A percentile compares a stretch with the other conserved stretches of the same genome.
Evolutionary conservation across 768 basidiomycete genomes (phyloP).

Genomic region (Leccinum boreale): DNA sequence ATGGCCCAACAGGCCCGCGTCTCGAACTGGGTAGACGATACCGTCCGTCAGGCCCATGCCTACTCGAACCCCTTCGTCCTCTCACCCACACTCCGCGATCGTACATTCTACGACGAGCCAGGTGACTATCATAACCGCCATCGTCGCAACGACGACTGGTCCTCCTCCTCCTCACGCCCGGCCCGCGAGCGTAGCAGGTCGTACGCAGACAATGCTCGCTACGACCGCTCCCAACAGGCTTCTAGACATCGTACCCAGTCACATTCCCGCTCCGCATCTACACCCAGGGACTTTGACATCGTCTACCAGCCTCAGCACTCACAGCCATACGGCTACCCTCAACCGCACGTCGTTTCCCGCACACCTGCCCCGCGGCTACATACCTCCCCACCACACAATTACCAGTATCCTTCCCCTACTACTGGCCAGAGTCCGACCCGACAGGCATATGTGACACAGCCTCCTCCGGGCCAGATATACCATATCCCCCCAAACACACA

Average conservation of each 20-base stretch:
- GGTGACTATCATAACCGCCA: neutral
- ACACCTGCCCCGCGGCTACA: slow-evolving; percentile 15
- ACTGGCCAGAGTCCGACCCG: slow-evolving; percentile 13
- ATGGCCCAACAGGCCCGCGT: slow-evolving; percentile 47
- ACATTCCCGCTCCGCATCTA: slow-evolving; percentile 21
- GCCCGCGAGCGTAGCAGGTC: slow-evolving; percentile 24
- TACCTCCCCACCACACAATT: slow-evolving; percentile 16
- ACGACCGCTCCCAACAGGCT: slow-evolving; percentile 15
- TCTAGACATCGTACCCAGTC: slow-evolving; percentile 25
- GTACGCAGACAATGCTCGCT: slow-evolving; percentile 18
- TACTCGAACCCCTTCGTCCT: slow-evolving; percentile 29
- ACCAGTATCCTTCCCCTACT: slow-evolving; percentile 16
- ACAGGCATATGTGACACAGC: slow-evolving; percentile 20
- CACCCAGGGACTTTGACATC: slow-evolving; percentile 14
- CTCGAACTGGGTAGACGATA: slow-evolving; percentile 48
- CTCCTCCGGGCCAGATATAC: slow-evolving; percentile 30
- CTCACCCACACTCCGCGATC: slow-evolving; percentile 30
- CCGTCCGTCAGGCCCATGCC: slow-evolving; percentile 26
- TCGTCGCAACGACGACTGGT: slow-evolving; percentile 14
- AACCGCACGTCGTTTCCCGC: slow-evolving; percentile 12
- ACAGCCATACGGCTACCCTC: slow-evolving; percentile 17
- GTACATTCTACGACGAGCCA: slow-evolving; percentile 25
- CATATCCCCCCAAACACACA: slow-evolving; percentile 10
- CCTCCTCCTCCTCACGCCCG: slow-evolving; percentile 20
- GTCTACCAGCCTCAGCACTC: slow-evolving; percentile 13